Conservation (phyloP, 2,329 filamentous ascomycete genomes). For the Tolypocladium paradoxum region DNA sequence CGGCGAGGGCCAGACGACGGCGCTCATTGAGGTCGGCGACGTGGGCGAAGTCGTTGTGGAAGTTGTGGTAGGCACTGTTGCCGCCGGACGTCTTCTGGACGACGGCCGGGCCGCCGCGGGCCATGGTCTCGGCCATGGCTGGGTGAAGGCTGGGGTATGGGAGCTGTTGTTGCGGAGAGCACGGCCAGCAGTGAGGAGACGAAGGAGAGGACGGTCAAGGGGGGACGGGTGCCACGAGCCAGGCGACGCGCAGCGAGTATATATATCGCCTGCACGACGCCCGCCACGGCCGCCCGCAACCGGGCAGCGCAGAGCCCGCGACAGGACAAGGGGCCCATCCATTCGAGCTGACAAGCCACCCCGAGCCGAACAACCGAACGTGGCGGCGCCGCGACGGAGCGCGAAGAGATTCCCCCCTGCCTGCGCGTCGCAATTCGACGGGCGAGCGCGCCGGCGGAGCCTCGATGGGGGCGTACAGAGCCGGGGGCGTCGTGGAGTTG, state of each 20-base stretch:
- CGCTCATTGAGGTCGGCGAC: conserved; percentile 66
- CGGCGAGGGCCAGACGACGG: conserved; percentile 65
- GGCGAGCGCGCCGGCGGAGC: no score
- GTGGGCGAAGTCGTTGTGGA: conserved; percentile 59
- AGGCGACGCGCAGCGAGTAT: neutral
- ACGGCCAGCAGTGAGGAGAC: neutral
- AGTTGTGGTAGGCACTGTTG: conserved; percentile 66
- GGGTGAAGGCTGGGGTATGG: neutral
- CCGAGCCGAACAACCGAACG: neutral
- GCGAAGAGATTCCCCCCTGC: neutral
- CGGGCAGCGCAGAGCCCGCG: neutral
- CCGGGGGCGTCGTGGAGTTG: neutral
- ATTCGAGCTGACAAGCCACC: neutral
- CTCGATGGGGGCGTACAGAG: neutral
- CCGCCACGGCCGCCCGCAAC: no score
- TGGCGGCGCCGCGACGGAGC: neutral
- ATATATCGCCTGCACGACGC: neutral
- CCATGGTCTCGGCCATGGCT: conserved; percentile 4
- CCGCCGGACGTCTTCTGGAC: conserved; percentile 46
- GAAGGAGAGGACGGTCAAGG: neutral
- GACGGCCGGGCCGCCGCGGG: conserved; percentile 3
- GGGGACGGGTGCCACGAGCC: neutral
- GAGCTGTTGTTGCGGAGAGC: neutral
- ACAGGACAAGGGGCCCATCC: neutral
- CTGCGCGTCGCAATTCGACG: neutral